Conservation (phyloP, 164 flowering plant species). For the Houttuynia cordata region DNA sequence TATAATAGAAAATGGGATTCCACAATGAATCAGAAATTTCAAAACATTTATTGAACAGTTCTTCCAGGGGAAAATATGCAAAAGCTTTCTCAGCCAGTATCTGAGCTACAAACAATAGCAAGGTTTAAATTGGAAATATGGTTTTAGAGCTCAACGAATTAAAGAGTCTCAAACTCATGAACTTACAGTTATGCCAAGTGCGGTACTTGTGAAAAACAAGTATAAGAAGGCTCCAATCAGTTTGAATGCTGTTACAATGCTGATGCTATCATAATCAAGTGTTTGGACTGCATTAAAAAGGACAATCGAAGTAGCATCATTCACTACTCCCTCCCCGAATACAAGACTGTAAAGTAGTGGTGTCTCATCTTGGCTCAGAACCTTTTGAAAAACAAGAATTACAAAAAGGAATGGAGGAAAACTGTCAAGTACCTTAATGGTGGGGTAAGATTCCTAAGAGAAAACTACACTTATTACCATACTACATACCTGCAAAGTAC, state of each 20-base stretch:
- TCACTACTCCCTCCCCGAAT: slow-evolving; percentile 87
- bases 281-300: slow-evolving; percentile 81
- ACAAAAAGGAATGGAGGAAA: slow-evolving; percentile 3
- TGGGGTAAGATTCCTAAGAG: too few relatives aligned
- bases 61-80: too few relatives aligned
- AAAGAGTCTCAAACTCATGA: not conserved
- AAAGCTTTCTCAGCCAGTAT: too few relatives aligned
- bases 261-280: slow-evolving; percentile 43
- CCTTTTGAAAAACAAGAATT: slow-evolving; percentile 20
- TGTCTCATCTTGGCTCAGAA: slow-evolving; percentile 78
- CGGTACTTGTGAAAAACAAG: slow-evolving; percentile 58
- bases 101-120: not conserved
- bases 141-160: not conserved
- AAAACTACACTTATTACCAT: not conserved
- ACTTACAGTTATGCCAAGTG: slow-evolving; percentile 61
- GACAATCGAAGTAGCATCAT: slow-evolving; percentile 89
- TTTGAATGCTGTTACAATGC: slow-evolving; percentile 28
- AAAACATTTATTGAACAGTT: too few relatives aligned
- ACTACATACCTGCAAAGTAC: slow-evolving; percentile 70
- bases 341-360: slow-evolving; percentile 84
- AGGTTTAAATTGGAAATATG: not conserved
- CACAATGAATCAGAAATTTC: too few relatives aligned
- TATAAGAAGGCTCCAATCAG: slow-evolving; percentile 52
- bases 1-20: too few relatives aligned
- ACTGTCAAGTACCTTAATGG: not conserved